Evolutionary conservation across 805 yeast species (phyloP), one percentile per base, ranked within the genome.

Genomic region (Wickerhamiella domercqiae): DNA sequence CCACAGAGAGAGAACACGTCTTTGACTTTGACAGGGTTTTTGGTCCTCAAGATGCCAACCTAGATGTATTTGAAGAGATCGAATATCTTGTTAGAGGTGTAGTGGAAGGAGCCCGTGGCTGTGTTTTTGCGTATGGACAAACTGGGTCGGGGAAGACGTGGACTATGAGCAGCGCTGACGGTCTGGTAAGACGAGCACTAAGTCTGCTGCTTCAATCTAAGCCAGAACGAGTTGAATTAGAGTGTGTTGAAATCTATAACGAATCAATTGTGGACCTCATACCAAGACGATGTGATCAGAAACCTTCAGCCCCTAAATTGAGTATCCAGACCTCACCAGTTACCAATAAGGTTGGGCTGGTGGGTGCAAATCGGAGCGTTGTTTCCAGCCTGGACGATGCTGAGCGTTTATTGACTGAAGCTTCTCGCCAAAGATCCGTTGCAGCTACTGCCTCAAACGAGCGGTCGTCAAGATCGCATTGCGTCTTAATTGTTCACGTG

Each of bases 51-150:
- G 57, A 68, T 7, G 51, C 68, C 2, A 87, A 87, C 52, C 47
- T 45, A 1, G 77, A 71, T 19, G 69, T 90, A 0, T 90, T 84
- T 56, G 77, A 72, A 21, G 98, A 87, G 50, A 70, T 87, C 1
- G 75, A 90, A 2, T 94, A 84, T 54, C 58, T 87, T 17, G 74
- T 87, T 2, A 94, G 83, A 54, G 82, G 70, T 61, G 74, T 93
- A 1, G 55, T 86, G 11, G 93, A 87, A 57, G 98, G 98, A 0
- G 75, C 66, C 51, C 83, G 83, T 48, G 94, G 84, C 2, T 84
- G 96, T 56, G 81, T 90, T 1, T 83, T 87, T 61, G 94, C 97
- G 0, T 87, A 90, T 55, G 98, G 98, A 1, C 98, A 87, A 57
- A 90, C 98, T 0, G 94, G 90, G 0, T 78, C 96, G 0, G 98